Conservation (phyloP, 75 land plant genomes). For the Chamaecyparis obtusa region DNA sequence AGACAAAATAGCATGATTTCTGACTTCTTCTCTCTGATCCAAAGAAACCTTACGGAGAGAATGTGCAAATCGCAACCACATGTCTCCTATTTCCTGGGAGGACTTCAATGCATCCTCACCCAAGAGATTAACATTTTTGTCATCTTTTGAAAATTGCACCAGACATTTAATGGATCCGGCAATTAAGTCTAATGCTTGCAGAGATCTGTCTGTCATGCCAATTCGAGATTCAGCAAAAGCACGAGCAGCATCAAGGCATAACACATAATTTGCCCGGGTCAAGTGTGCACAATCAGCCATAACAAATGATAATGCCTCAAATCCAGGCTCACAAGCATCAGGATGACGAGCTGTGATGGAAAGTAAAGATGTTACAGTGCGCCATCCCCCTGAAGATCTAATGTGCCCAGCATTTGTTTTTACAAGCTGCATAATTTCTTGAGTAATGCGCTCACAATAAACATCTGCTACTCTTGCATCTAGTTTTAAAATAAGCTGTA, state of each 20-base stretch:
- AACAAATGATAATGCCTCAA: constrained; percentile 66
- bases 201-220: constrained; percentile 42
- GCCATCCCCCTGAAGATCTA: constrained; percentile 80
- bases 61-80: constrained; percentile 52
- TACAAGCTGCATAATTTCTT: constrained; percentile 60
- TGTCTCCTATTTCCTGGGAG: constrained; percentile 46
- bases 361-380: constrained; percentile 69
- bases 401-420: constrained; percentile 60
- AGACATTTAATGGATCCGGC: constrained; percentile 48
- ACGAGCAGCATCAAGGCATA: constrained; percentile 74
- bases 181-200: constrained; percentile 45
- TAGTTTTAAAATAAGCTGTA: constrained; percentile 80
- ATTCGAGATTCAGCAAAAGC: constrained; percentile 61
- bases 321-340: constrained; percentile 70
- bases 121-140: neutral
- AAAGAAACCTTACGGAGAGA: constrained; percentile 37
- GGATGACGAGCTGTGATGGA: constrained; percentile 80
- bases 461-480: constrained; percentile 88
- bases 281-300: constrained; percentile 61
- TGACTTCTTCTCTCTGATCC: constrained; percentile 53
- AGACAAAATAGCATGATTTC: constrained; percentile 46
- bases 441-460: constrained; percentile 68
- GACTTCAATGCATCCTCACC: neutral
- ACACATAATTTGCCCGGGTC: constrained; percentile 62
- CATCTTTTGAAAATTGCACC: constrained; percentile 32